Evolutionary conservation across 2,329 filamentous ascomycete species (phyloP).

Genomic region (Penicillium thymicola): DNA sequence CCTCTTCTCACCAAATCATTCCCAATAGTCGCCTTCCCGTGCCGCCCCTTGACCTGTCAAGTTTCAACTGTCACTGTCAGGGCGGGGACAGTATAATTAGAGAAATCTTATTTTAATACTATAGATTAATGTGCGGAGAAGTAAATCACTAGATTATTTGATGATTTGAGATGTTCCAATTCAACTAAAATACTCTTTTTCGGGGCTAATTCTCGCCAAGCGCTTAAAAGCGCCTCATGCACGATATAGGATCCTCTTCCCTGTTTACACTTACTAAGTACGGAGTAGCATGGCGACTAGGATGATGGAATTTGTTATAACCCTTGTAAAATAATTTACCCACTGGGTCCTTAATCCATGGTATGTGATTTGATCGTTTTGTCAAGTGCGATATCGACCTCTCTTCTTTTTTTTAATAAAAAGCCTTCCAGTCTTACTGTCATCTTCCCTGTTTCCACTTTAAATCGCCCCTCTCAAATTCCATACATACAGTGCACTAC

Average conservation of each 20-base stretch:
- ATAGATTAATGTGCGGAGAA: not conserved
- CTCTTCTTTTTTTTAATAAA: not conserved
- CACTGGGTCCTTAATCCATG: not conserved
- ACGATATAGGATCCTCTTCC: constrained; percentile 12
- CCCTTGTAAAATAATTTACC: not conserved
- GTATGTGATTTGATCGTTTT: constrained; percentile 11
- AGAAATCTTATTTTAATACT: not conserved
- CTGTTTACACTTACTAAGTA: not conserved
- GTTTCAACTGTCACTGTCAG: constrained; percentile 15
- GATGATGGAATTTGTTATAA: not conserved
- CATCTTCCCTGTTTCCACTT: not conserved
- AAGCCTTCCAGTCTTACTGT: not conserved
- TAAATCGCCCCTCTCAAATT: not conserved
- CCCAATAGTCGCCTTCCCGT: constrained; percentile 20
- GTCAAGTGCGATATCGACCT: constrained; percentile 11
- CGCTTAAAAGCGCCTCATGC: constrained; percentile 21
- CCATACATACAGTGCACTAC: constrained; percentile 2
- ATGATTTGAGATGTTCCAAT: not conserved
- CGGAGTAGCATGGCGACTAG: not conserved
- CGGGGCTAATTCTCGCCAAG: constrained; percentile 3
- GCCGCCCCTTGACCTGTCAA: constrained; percentile 19
- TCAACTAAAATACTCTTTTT: not conserved
- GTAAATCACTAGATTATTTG: not conserved
- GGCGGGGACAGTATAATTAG: not conserved
- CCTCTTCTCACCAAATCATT: constrained; percentile 13